These are phyloP conservation scores for Moesziomyces aphidis DNA, from an alignment of 1,284 basidiomycete species.

Conservation along the genomic window DNA sequence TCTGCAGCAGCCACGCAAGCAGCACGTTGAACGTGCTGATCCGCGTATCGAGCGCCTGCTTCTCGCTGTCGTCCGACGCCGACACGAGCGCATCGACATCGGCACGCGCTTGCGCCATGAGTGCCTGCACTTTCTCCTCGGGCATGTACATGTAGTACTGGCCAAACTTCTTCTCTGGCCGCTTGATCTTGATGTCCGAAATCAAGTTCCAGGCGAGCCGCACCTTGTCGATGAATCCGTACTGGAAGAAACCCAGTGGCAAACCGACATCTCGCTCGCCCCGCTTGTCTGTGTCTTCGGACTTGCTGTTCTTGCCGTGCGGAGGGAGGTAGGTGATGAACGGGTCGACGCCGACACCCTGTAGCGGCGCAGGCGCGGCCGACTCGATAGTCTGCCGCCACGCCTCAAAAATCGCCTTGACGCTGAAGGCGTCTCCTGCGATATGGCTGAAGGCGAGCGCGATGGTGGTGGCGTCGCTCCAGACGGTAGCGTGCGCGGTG, in stretches of 20 bases:
- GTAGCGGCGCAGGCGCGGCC: neutral
- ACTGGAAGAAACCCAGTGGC: conserved; percentile 19
- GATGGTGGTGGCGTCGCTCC: conserved; percentile 15
- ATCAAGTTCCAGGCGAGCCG: conserved; percentile 11
- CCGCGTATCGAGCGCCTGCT: conserved; percentile 1
- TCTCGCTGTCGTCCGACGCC: conserved; percentile 6
- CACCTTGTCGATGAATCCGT: conserved; percentile 10
- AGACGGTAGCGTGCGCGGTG: conserved; percentile 25
- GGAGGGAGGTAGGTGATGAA: conserved; percentile 13
- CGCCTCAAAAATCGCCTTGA: conserved; percentile 15
- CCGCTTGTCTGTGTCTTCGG: neutral
- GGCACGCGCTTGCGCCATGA: conserved; percentile 7
- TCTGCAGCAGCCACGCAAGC: conserved; percentile 24
- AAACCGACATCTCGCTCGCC: conserved; percentile 1
- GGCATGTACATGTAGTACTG: conserved; percentile 34
- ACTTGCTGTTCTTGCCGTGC: neutral
- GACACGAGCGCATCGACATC: conserved; percentile 9
- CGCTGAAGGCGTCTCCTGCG: conserved; percentile 15
- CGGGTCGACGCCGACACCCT: conserved; percentile 15
- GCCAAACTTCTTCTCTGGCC: conserved; percentile 16
- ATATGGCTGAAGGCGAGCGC: conserved; percentile 26
- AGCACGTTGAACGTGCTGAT: conserved; percentile 33
- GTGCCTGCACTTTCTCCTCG: conserved; percentile 9
- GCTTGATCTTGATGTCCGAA: conserved; percentile 25
- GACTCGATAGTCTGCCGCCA: conserved; percentile 5